Evolutionary conservation across 2,329 filamentous ascomycete species (phyloP).

Genomic region (Coniella lustricola): DNA sequence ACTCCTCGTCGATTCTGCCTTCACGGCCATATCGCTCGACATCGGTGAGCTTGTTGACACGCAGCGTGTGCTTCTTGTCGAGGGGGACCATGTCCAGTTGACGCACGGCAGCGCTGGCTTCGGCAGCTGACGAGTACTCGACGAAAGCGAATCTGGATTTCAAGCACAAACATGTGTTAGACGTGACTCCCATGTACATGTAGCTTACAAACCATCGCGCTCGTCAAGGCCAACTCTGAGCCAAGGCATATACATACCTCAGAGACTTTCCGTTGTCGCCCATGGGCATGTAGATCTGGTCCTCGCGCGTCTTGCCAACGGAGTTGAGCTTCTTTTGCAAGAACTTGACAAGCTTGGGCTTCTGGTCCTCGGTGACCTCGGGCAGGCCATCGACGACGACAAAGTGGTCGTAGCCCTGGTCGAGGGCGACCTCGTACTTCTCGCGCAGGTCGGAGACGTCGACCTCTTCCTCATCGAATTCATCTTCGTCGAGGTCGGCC

Average conservation of each 20-base stretch:
- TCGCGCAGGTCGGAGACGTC: slow-evolving; percentile 91
- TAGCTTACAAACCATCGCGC: neutral
- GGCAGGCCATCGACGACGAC: slow-evolving; percentile 94
- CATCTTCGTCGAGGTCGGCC: slow-evolving; percentile 78
- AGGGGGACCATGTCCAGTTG: slow-evolving; percentile 79
- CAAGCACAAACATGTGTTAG: slow-evolving; percentile 1
- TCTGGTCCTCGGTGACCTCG: slow-evolving; percentile 80
- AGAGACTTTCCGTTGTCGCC: slow-evolving; percentile 79
- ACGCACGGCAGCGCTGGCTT: slow-evolving; percentile 84
- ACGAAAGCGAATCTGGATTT: slow-evolving; percentile 81
- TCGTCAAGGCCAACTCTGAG: neutral
- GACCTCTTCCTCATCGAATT: slow-evolving; percentile 87
- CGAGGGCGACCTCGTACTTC: slow-evolving; percentile 91
- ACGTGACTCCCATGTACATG: too few species aligned
- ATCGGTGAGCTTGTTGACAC: slow-evolving; percentile 97
- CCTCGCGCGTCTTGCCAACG: slow-evolving; percentile 78
- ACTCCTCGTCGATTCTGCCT: slow-evolving; percentile 87
- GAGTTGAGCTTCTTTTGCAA: slow-evolving; percentile 85
- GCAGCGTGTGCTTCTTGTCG: slow-evolving; percentile 93
- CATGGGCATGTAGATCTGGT: slow-evolving; percentile 89
- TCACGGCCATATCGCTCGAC: slow-evolving; percentile 94
- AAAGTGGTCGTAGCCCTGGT: slow-evolving; percentile 93
- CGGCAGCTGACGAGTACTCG: slow-evolving; percentile 84
- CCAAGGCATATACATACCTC: slow-evolving; percentile 64
- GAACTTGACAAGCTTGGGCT: slow-evolving; percentile 93